A percentile compares a stretch with the other conserved stretches of the same genome.
phyloP scores from a whole-genome alignment of 2,329 filamentous ascomycete genomes.

The Colletotrichum truncatum region DNA sequence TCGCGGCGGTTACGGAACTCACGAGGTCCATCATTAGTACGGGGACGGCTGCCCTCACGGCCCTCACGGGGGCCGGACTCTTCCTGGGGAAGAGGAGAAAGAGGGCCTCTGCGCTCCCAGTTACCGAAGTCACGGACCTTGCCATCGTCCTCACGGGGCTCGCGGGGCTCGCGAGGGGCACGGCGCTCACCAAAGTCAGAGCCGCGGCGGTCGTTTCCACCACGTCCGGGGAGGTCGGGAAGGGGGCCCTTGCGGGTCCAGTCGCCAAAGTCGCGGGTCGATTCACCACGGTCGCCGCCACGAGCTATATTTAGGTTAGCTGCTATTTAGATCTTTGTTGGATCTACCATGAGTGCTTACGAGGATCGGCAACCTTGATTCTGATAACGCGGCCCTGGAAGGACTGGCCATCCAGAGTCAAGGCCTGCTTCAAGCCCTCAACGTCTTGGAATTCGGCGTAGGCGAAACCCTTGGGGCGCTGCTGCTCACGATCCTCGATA shows the following conservation, averaged over 20 bases:
- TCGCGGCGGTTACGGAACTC: slow-evolving; percentile 69
- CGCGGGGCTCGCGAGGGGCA: slow-evolving; percentile 65
- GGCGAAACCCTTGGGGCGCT: slow-evolving; percentile 96
- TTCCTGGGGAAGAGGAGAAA: slow-evolving; percentile 73
- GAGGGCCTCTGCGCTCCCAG: slow-evolving; percentile 94
- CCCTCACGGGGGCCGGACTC: slow-evolving; percentile 65
- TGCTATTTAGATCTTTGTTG: background rate
- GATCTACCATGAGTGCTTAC: slow-evolving; percentile 67
- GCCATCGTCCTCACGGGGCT: slow-evolving; percentile 71
- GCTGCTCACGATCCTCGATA: slow-evolving; percentile 94
- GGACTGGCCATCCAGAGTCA: slow-evolving; percentile 81
- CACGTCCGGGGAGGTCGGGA: slow-evolving; percentile 72
- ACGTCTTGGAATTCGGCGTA: slow-evolving; percentile 93
- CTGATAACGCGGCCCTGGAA: slow-evolving; percentile 92
- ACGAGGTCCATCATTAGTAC: slow-evolving; percentile 66
- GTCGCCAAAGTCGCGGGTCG: slow-evolving; percentile 81
- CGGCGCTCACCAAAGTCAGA: slow-evolving; percentile 58
- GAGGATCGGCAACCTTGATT: slow-evolving; percentile 96
- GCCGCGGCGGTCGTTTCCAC: slow-evolving; percentile 51
- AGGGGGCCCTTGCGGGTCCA: slow-evolving; percentile 95
- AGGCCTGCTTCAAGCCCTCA: slow-evolving; percentile 90
- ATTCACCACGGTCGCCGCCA: slow-evolving; percentile 76
- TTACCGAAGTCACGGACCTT: slow-evolving; percentile 84
- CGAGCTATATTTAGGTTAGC: slow-evolving; percentile 73
- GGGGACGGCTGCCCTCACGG: slow-evolving; percentile 64